Percentiles rank a stretch among this genome's conserved stretches.
phyloP scores from a whole-genome alignment of 257 asterid genomes.

The Thymus quinquecostatus region DNA sequence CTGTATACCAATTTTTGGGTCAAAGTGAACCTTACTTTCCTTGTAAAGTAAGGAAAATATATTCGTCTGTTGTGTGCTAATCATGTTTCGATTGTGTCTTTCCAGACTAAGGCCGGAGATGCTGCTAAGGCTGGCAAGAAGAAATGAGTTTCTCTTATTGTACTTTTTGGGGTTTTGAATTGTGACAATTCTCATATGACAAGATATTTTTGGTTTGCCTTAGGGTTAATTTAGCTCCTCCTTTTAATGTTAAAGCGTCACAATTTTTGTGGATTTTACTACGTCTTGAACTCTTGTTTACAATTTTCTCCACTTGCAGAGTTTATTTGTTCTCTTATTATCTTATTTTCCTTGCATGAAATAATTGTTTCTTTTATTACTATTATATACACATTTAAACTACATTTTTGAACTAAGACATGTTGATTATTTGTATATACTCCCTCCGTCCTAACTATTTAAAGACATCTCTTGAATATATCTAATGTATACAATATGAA shows the following conservation, averaged over 20 bases:
- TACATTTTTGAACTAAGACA: too few species aligned
- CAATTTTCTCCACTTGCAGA: background rate
- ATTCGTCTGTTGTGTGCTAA: background rate
- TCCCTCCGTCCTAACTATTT: rapidly evolving
- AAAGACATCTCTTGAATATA: too few species aligned
- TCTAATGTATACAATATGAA: too few species aligned
- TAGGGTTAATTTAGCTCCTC: constrained; percentile 25
- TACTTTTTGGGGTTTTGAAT: constrained; percentile 23
- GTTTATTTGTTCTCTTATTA: background rate
- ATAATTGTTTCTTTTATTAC: too few species aligned
- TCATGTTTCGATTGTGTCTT: background rate
- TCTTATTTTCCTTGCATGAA: background rate
- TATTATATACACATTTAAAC: too few species aligned
- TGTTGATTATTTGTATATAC: too few species aligned
- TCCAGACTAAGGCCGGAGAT: constrained; percentile 87
- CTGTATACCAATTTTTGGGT: background rate
- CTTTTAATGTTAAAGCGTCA: constrained; percentile 25
- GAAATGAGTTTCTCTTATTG: constrained; percentile 46
- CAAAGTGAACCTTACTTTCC: too few species aligned
- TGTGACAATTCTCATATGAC: background rate
- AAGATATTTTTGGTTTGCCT: background rate
- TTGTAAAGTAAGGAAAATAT: too few species aligned
- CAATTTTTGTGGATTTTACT: constrained; percentile 31
- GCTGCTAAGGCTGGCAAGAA: constrained; percentile 87
- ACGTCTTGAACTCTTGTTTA: constrained; percentile 6